These are phyloP conservation scores for Phytophthora chlamydospora DNA, from an alignment of 352 stramenopile species.

Conservation along the genomic window DNA sequence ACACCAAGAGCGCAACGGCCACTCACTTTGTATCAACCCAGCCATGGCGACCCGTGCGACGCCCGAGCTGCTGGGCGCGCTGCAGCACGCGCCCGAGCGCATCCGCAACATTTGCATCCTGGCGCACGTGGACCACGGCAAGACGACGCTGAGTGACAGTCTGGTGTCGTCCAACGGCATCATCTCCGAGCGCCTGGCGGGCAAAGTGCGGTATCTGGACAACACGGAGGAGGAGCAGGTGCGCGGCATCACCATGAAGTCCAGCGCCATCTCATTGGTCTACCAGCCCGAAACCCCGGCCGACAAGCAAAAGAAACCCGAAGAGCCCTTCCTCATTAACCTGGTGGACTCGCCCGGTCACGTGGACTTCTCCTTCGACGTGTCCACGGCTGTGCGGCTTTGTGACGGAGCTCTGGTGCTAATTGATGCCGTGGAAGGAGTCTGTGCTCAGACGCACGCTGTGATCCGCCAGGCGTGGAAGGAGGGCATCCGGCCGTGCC, in stretches of 20 bases:
- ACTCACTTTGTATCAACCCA: slow-evolving; percentile 1
- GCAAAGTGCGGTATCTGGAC: slow-evolving; percentile 96
- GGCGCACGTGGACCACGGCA: slow-evolving; percentile 95
- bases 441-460: slow-evolving; percentile 92
- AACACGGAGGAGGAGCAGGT: slow-evolving; percentile 94
- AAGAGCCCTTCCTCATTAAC: slow-evolving; percentile 92
- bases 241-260: slow-evolving; percentile 98
- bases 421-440: slow-evolving; percentile 96
- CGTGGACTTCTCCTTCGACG: slow-evolving; percentile 96
- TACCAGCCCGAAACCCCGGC: slow-evolving; percentile 67
- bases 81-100: slow-evolving; percentile 79
- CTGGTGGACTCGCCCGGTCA: slow-evolving; percentile 96
- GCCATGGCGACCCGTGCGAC: slow-evolving; percentile 48
- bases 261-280: slow-evolving; percentile 94
- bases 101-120: slow-evolving; percentile 97
- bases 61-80: slow-evolving; percentile 50
- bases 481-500: slow-evolving; percentile 93
- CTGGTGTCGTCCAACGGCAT: slow-evolving; percentile 97
- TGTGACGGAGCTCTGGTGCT: slow-evolving; percentile 95
- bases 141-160: slow-evolving; percentile 94
- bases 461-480: slow-evolving; percentile 95
- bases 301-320: slow-evolving; percentile 25
- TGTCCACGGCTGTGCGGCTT: slow-evolving; percentile 95
- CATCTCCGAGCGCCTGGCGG: slow-evolving; percentile 96
- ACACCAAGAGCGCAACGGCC: not conserved